Conservation (phyloP, 1,139 yeast genomes). For the Yamadazyma diddensiae region DNA sequence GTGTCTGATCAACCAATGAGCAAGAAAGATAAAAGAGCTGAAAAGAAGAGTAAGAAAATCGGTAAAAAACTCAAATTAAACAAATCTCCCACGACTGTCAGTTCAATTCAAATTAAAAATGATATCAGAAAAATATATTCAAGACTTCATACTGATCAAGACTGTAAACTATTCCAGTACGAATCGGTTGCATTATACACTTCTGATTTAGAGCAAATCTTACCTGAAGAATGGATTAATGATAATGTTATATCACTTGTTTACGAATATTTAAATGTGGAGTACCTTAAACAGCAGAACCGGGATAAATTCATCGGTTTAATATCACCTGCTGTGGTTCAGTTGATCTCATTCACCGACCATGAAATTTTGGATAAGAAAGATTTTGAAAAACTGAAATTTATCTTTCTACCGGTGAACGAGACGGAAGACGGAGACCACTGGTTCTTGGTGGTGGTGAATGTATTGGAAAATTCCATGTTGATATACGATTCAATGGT, state of each 20-base stretch:
- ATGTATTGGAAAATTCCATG: slow-evolving; percentile 28
- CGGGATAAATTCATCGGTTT: slow-evolving; percentile 27
- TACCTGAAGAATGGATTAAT: slow-evolving; percentile 68
- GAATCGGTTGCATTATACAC: slow-evolving; percentile 39
- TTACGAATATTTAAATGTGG: slow-evolving; percentile 48
- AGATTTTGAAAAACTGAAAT: slow-evolving; percentile 31
- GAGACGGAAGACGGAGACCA: slow-evolving; percentile 46
- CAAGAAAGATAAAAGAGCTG: slow-evolving; percentile 6
- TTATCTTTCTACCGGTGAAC: slow-evolving; percentile 41
- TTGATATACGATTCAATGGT: slow-evolving; percentile 43
- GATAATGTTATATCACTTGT: slow-evolving; percentile 67
- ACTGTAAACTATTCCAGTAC: slow-evolving; percentile 26
- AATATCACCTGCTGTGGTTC: slow-evolving; percentile 39
- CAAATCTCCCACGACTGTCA: background rate
- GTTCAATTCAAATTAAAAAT: slow-evolving; percentile 4
- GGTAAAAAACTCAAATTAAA: background rate
- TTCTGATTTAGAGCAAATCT: slow-evolving; percentile 34
- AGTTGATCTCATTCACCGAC: slow-evolving; percentile 39
- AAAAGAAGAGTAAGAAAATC: slow-evolving; percentile 16
- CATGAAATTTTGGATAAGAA: slow-evolving; percentile 26
- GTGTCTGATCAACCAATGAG: background rate
- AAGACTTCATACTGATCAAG: slow-evolving; percentile 12
- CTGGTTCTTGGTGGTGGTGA: slow-evolving; percentile 40
- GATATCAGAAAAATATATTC: slow-evolving; percentile 22
- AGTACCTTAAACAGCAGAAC: slow-evolving; percentile 13